Evolutionary conservation across 2,329 filamentous ascomycete species (phyloP).

Genomic region (Orbilia quercus): DNA sequence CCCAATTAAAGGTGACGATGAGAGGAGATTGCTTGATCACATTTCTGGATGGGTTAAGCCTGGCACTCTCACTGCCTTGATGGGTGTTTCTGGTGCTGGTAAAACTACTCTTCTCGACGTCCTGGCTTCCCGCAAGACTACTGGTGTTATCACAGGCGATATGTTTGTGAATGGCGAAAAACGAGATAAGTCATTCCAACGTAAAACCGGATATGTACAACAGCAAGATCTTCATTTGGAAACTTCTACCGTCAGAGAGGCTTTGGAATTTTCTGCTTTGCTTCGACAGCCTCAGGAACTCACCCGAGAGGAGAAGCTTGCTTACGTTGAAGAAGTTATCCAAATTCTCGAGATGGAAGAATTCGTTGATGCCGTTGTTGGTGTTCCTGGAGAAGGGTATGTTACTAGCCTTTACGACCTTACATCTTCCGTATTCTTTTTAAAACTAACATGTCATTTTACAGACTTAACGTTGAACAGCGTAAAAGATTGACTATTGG

Average conservation of each 20-base stretch:
- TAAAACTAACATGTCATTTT: not conserved
- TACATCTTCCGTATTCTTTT: not conserved
- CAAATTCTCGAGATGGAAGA: conserved; percentile 74
- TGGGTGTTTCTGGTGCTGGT: conserved; percentile 86
- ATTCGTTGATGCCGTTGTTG: conserved; percentile 74
- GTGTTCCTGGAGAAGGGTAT: conserved; percentile 65
- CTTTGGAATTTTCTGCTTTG: conserved; percentile 74
- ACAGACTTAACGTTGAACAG: conserved; percentile 71
- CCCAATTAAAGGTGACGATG: conserved; percentile 70
- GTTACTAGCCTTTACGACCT: not conserved
- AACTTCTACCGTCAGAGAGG: conserved; percentile 73
- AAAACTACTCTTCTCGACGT: conserved; percentile 88
- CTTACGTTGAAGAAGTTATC: conserved; percentile 75
- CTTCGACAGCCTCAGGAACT: conserved; percentile 72
- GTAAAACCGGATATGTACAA: conserved; percentile 74
- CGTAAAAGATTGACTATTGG: conserved; percentile 75
- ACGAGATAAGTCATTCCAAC: conserved; percentile 72
- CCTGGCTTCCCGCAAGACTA: conserved; percentile 73
- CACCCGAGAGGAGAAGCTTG: conserved; percentile 71
- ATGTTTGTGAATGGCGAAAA: conserved; percentile 72
- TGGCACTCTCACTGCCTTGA: conserved; percentile 80
- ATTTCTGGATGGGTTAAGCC: conserved; percentile 80
- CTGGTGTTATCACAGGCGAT: conserved; percentile 73
- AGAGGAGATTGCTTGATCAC: conserved; percentile 70
- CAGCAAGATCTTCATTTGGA: conserved; percentile 74